Conservation (phyloP, 495 filamentous ascomycete genomes). For the Podospora australis region DNA sequence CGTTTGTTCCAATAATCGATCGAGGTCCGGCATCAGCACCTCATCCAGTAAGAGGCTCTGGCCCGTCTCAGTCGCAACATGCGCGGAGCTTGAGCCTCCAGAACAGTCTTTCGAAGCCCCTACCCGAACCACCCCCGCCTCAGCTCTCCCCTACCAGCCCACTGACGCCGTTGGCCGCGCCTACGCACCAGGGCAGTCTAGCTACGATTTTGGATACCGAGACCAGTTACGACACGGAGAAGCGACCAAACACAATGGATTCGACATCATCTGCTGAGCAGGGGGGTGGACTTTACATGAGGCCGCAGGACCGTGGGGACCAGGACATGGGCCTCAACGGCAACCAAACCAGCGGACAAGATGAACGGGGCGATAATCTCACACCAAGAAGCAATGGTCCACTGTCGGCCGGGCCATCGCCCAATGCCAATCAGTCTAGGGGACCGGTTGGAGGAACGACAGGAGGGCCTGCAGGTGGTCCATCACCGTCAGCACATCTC, state of each 20-base stretch:
- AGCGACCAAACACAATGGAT: conserved; percentile 54
- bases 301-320: conserved; percentile 14
- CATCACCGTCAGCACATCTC: conserved; percentile 51
- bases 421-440: conserved; percentile 29
- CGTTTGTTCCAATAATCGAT: conserved; percentile 16
- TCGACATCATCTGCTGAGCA: conserved; percentile 45
- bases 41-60: conserved; percentile 12
- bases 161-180: conserved; percentile 21
- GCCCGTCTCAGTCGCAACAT: conserved; percentile 33
- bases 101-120: conserved; percentile 45
- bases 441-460: conserved; percentile 44
- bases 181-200: conserved; percentile 15
- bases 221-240: conserved; percentile 27
- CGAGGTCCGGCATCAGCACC: conserved; percentile 20
- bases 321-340: conserved; percentile 37
- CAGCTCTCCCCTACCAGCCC: conserved; percentile 33
- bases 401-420: conserved; percentile 44
- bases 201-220: conserved; percentile 28
- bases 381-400: conserved; percentile 47
- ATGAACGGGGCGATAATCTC: conserved; percentile 40
- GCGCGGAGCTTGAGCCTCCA: conserved; percentile 43
- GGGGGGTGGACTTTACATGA: conserved; percentile 22
- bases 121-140: conserved; percentile 42
- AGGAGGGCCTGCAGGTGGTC: conserved; percentile 37
- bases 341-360: conserved; percentile 42